Percentiles rank a stretch among this genome's conserved stretches.
Conservation (phyloP, 768 basidiomycete species). For the Lyophyllum semitale region DNA sequence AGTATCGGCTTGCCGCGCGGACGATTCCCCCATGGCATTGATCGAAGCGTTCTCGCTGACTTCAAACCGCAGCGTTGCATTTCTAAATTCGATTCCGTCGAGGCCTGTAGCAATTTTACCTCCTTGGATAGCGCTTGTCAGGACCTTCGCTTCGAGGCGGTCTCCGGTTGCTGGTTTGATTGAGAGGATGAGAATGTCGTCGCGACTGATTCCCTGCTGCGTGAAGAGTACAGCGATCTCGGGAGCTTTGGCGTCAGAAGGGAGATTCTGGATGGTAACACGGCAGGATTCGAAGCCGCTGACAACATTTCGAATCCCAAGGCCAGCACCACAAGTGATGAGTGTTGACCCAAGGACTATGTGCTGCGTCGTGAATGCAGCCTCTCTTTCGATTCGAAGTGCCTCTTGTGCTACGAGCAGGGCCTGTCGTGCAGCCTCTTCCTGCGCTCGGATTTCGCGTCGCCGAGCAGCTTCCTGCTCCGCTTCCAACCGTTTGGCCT, state of each 20-base stretch:
- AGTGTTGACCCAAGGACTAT: conserved; percentile 48
- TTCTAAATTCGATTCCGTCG: conserved; percentile 50
- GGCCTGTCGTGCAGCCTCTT: conserved; percentile 5
- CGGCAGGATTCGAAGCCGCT: conserved; percentile 56
- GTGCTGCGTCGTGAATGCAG: conserved; percentile 39
- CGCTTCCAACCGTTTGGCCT: too few relatives aligned
- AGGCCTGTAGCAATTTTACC: conserved; percentile 43
- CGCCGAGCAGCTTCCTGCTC: conserved; percentile 2
- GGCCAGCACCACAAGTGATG: conserved; percentile 51
- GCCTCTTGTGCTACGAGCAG: conserved; percentile 10
- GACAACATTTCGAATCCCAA: conserved; percentile 42
- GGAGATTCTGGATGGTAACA: conserved; percentile 47
- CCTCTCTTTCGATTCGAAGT: conserved; percentile 33
- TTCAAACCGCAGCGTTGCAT: conserved; percentile 43
- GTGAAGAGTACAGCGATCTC: conserved; percentile 47
- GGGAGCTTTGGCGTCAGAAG: conserved; percentile 33
- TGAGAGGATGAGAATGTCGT: conserved; percentile 33
- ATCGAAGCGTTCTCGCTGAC: conserved; percentile 37
- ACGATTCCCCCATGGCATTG: conserved; percentile 42
- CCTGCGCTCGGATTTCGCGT: conserved; percentile 4
- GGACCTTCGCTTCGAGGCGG: conserved; percentile 41
- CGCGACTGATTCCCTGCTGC: conserved; percentile 41
- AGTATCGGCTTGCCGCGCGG: conserved; percentile 33
- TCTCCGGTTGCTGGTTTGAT: conserved; percentile 27
- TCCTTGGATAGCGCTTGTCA: conserved; percentile 43